phyloP scores from a whole-genome alignment of 192 early-diverging fungal genomes.

The Phycomyces nitens region DNA sequence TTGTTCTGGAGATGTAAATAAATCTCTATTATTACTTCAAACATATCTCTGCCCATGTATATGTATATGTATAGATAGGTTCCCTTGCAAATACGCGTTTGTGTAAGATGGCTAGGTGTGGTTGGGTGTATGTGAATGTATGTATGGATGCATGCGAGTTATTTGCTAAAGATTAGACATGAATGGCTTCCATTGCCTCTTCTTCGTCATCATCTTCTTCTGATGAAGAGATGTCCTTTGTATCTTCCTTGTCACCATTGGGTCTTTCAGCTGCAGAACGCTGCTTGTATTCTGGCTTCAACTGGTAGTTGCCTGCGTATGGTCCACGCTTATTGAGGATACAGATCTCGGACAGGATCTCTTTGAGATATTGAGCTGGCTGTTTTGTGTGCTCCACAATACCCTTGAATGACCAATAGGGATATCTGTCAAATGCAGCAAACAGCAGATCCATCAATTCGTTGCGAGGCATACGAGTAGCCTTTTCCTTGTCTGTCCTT shows the following conservation, averaged over 20 bases:
- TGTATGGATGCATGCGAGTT: no score
- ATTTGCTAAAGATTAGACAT: neutral
- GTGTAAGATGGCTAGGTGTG: no score
- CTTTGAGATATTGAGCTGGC: constrained; percentile 78
- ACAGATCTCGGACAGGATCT: constrained; percentile 77
- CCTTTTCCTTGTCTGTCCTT: constrained; percentile 57
- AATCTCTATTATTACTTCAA: no score
- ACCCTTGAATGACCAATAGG: constrained; percentile 86
- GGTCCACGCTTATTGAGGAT: constrained; percentile 80
- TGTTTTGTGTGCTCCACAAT: constrained; percentile 79
- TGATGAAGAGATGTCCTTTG: neutral
- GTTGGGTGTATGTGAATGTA: no score
- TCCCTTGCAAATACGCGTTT: no score
- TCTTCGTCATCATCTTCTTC: constrained; percentile 18
- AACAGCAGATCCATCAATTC: constrained; percentile 86
- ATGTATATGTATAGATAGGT: no score
- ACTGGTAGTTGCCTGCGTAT: constrained; percentile 74
- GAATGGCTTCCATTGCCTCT: constrained; percentile 15
- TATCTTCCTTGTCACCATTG: constrained; percentile 6
- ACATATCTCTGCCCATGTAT: no score
- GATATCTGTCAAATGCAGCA: constrained; percentile 68
- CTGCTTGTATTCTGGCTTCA: constrained; percentile 81
- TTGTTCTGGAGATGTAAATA: no score
- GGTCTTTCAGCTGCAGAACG: constrained; percentile 35
- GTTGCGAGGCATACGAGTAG: constrained; percentile 78